phyloP scores from a whole-genome alignment of 2,329 filamentous ascomycete species.

The Exophiala phaeomuriformis region DNA sequence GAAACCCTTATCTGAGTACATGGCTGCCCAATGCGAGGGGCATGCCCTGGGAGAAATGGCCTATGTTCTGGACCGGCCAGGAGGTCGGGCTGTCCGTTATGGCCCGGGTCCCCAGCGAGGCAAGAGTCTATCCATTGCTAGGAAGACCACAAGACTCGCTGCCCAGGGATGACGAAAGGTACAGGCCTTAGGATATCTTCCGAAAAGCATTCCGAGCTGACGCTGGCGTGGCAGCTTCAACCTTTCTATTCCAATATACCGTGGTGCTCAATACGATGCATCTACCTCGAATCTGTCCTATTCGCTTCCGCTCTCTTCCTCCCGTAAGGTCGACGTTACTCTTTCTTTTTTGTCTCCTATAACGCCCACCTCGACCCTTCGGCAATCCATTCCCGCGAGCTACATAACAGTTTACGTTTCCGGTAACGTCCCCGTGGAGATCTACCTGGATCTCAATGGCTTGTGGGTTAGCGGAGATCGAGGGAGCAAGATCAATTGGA shows the following conservation, averaged over 20 bases:
- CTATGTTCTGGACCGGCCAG: constrained; percentile 73
- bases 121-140: constrained; percentile 56
- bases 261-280: constrained; percentile 59
- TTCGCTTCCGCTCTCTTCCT: constrained; percentile 44
- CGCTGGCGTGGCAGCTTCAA: constrained; percentile 42
- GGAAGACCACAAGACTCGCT: constrained; percentile 61
- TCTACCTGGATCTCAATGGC: constrained; percentile 63
- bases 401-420: constrained; percentile 66
- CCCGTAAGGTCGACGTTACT: constrained; percentile 41
- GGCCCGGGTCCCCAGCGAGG: constrained; percentile 54
- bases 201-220: not conserved
- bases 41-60: constrained; percentile 75
- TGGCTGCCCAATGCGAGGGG: constrained; percentile 63
- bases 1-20: constrained; percentile 65
- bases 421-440: constrained; percentile 56
- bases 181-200: constrained; percentile 36
- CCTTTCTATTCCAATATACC: constrained; percentile 52
- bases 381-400: constrained; percentile 73
- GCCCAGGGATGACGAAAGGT: constrained; percentile 56
- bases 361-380: constrained; percentile 70
- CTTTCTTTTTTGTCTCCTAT: constrained; percentile 68
- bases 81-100: constrained; percentile 59
- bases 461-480: constrained; percentile 76
- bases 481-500: constrained; percentile 64
- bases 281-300: constrained; percentile 65